Base-by-base conservation (phyloP, 345 rosid genomes). In the Syzygium aqueum region DNA sequence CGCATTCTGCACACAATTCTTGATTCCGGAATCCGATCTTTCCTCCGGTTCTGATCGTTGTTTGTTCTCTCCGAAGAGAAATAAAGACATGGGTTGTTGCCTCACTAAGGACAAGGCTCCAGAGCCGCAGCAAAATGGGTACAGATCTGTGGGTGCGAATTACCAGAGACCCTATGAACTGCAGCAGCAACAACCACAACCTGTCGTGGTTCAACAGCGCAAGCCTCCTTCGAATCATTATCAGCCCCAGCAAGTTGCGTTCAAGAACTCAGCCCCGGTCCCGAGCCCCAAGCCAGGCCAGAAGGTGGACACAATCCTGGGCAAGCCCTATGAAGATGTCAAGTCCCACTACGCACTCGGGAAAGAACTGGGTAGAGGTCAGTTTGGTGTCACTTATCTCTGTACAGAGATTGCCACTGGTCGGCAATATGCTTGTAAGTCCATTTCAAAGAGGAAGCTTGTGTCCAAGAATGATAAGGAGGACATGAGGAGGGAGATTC, bases 321-420 rank as follows among this genome's bases (percentile, higher is more conserved):
- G 94, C 46, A 97, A 95, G 85, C 93, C 97, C 67, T 95, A 82
- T 87, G 99, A 94, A 53, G 98, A 97, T 28, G 94, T 97, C 89
- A 95, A 67, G 88, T 84, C 86, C 16, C 91, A 90, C 90, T 97
- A 96, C 84, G 87, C 94, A 2, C 12, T 96, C 77, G 97, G 99
- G 27, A 95, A 92, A 87, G 97, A 95, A 89, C 53, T 97, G 88
- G 99, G 99, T 19, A 93, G 98, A 87, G 99, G 99, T 23, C 99
- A 97, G 57, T 96, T 96, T 89, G 99, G 99, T 25, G 96, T 95
- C 25, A 96, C 98, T 82, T 92, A 94, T 90, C 91, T 96, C 2
- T 96, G 99, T 85, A 93, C 92, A 0, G 98, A 96, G 94, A 95
- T 94, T 51, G 92, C 98, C 0, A 92, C 96, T 0, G 96, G 96